These are phyloP conservation scores for Amylocystis lapponica DNA, from an alignment of 768 basidiomycete genomes.

Conservation along the genomic window DNA sequence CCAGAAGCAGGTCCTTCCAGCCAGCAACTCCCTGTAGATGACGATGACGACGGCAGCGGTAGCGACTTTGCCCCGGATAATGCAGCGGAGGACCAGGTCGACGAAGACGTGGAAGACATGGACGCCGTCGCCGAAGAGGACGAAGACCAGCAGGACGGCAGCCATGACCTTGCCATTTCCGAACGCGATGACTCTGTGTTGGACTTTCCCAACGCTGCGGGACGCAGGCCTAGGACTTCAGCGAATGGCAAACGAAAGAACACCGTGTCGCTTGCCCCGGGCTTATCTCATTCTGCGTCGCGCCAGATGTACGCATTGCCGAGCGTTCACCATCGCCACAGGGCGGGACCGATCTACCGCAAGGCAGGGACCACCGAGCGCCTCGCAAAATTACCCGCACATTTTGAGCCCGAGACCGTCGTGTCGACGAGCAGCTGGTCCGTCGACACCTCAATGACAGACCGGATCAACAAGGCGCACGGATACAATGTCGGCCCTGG, in stretches of 20 bases:
- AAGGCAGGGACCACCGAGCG: slow-evolving; percentile 50
- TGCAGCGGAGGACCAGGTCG: slow-evolving; percentile 23
- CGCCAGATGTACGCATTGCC: slow-evolving; percentile 31
- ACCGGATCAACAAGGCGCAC: slow-evolving; percentile 65
- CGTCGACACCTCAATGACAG: slow-evolving; percentile 38
- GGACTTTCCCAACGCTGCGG: slow-evolving; percentile 8
- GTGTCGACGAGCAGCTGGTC: slow-evolving; percentile 55
- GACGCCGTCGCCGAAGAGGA: slow-evolving; percentile 17
- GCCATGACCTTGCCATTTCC: too few species aligned
- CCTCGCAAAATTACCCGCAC: slow-evolving; percentile 41
- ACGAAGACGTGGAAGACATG: slow-evolving; percentile 27
- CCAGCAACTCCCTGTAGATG: slow-evolving; percentile 16
- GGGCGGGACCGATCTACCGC: slow-evolving; percentile 56
- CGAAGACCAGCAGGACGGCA: slow-evolving; percentile 4
- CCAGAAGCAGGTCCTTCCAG: slow-evolving; percentile 36
- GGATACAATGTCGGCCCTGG: slow-evolving; percentile 71
- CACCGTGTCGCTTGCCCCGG: slow-evolving; percentile 19
- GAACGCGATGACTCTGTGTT: slow-evolving; percentile 10
- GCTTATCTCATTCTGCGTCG: slow-evolving; percentile 14
- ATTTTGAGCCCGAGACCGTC: slow-evolving; percentile 41
- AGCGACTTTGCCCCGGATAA: slow-evolving; percentile 55
- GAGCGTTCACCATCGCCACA: slow-evolving; percentile 67
- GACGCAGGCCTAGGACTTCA: slow-evolving; percentile 9
- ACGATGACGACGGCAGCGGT: slow-evolving; percentile 37
- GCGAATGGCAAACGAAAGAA: slow-evolving; percentile 14